Percentiles rank a stretch among this genome's conserved stretches.
Conservation (phyloP, 75 land plant species). For the Cunninghamia lanceolata region DNA sequence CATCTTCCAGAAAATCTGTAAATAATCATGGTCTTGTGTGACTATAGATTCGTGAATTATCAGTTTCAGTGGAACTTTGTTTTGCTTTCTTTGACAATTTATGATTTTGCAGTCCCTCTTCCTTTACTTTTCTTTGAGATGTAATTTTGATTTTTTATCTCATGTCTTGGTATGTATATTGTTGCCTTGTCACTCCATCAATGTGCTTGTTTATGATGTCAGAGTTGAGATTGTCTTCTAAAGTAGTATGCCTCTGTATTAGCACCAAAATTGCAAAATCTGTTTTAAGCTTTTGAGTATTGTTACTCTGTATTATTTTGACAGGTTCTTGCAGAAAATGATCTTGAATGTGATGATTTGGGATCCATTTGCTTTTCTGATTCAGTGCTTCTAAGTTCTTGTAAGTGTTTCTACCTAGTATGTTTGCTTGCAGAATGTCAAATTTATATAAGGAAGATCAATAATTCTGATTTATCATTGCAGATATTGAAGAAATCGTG, state of each 20-base stretch:
- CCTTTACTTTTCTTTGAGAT: background rate
- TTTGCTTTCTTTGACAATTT: too few relatives aligned
- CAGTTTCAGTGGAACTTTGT: too few relatives aligned
- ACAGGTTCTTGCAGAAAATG: conserved; percentile 33
- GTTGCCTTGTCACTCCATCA: background rate
- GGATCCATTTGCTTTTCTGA: conserved; percentile 25
- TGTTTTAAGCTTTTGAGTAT: background rate
- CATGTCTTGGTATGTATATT: background rate
- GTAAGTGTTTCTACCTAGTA: conserved; percentile 17
- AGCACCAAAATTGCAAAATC: background rate
- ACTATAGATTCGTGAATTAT: too few relatives aligned
- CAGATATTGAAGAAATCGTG: conserved; percentile 30
- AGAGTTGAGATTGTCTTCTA: background rate
- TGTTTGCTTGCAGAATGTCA: background rate
- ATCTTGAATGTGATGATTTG: conserved; percentile 38
- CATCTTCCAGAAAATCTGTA: background rate
- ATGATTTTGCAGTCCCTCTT: background rate
- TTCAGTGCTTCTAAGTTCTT: conserved; percentile 17
- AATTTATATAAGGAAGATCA: background rate
- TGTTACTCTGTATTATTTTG: background rate
- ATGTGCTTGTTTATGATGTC: background rate
- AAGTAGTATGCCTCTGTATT: background rate
- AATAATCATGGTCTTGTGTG: background rate
- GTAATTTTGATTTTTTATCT: too few relatives aligned
- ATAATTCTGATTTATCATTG: background rate